Conservation (phyloP, 2,329 filamentous ascomycete species). For the Paramyrothecium roridum region DNA sequence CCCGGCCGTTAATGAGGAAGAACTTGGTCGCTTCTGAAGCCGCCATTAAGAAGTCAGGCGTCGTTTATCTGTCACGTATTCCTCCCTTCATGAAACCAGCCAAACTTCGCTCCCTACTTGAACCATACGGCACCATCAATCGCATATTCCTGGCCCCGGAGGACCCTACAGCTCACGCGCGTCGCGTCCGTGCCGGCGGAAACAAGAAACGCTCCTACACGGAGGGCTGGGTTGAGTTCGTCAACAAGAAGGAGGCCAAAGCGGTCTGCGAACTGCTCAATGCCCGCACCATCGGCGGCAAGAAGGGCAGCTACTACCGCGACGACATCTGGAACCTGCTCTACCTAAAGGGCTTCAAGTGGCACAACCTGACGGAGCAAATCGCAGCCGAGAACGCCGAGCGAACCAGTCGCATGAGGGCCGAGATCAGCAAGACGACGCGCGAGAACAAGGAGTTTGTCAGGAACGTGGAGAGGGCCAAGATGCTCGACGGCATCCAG, state of each 20-base stretch:
- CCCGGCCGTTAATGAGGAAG: constrained; percentile 59
- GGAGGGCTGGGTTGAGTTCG: constrained; percentile 85
- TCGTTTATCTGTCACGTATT: constrained; percentile 79
- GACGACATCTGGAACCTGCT: constrained; percentile 85
- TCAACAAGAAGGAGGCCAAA: constrained; percentile 73
- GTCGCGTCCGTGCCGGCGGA: constrained; percentile 68
- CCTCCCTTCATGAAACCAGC: constrained; percentile 86
- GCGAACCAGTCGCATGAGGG: constrained; percentile 68
- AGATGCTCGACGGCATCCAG: constrained; percentile 75
- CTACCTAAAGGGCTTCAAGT: constrained; percentile 82
- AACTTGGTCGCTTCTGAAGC: constrained; percentile 64
- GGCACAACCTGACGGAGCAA: constrained; percentile 71
- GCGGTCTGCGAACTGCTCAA: constrained; percentile 74
- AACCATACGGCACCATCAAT: constrained; percentile 72
- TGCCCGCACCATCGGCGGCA: constrained; percentile 74
- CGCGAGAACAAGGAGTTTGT: constrained; percentile 82
- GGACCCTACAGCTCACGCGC: constrained; percentile 61
- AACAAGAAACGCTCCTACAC: constrained; percentile 81
- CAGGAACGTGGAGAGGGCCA: constrained; percentile 73
- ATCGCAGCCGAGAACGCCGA: constrained; percentile 81
- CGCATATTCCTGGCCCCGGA: constrained; percentile 79
- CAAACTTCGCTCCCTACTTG: constrained; percentile 72
- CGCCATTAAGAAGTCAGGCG: constrained; percentile 70
- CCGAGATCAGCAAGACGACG: constrained; percentile 72
- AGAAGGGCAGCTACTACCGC: constrained; percentile 79